Evolutionary conservation across 1,284 basidiomycete genomes (phyloP).

Genomic region (Melampsora abietis-canadensis): DNA sequence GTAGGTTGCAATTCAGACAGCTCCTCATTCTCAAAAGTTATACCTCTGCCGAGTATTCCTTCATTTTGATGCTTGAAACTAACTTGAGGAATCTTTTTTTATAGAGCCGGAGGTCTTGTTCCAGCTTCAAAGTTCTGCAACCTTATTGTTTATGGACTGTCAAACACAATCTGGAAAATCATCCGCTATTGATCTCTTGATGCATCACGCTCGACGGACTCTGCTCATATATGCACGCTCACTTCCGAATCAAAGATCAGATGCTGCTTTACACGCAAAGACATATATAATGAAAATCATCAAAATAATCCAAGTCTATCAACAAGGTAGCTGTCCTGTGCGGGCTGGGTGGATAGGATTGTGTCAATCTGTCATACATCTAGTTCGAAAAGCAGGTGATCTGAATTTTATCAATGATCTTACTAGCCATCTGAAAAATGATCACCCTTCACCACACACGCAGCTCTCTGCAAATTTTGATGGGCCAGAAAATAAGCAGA

Average conservation of each 20-base stretch:
- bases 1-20: background rate
- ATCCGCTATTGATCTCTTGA: slow-evolving; percentile 7
- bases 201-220: slow-evolving; percentile 30
- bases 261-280: slow-evolving; percentile 21
- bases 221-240: slow-evolving; percentile 23
- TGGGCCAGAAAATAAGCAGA: too few relatives aligned
- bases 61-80: background rate
- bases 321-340: background rate
- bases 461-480: too few relatives aligned
- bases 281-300: slow-evolving; percentile 19
- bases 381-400: slow-evolving; percentile 36
- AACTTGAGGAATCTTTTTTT: background rate
- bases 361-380: slow-evolving; percentile 22
- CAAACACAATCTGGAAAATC: background rate
- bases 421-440: background rate
- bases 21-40: slow-evolving; percentile 3
- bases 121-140: slow-evolving; percentile 14
- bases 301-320: slow-evolving; percentile 15
- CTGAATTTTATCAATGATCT: slow-evolving; percentile 1
- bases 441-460: too few relatives aligned
- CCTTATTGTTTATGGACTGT: slow-evolving; percentile 4
- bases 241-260: background rate
- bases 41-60: background rate
- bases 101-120: slow-evolving; percentile 26
- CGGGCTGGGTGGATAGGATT: slow-evolving; percentile 24